phyloP scores from a whole-genome alignment of 2,329 filamentous ascomycete genomes.

The Aspergillaceae sp. region DNA sequence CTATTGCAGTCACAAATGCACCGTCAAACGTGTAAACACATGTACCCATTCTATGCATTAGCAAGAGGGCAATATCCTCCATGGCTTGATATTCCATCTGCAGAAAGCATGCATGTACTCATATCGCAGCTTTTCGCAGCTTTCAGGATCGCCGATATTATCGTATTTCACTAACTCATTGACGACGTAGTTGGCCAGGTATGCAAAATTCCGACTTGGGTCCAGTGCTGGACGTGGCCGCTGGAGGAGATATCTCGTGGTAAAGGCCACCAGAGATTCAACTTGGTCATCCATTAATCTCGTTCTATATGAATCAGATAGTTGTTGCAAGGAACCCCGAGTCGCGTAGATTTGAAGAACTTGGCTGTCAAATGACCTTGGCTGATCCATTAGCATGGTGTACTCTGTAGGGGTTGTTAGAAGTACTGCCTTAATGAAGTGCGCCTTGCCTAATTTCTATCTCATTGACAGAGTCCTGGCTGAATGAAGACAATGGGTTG shows the following conservation, averaged over 20 bases:
- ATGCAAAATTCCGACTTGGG: neutral
- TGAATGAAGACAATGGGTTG: too few species aligned
- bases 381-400: neutral
- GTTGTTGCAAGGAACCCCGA: neutral
- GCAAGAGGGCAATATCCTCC: constrained; percentile 2
- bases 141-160: neutral
- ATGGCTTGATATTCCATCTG: neutral
- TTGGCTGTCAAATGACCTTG: neutral
- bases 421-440: too few species aligned
- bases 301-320: neutral
- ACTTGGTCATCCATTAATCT: neutral
- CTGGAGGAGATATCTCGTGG: neutral
- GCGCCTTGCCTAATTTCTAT: too few species aligned
- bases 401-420: neutral
- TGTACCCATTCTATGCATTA: neutral
- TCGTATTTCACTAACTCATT: neutral
- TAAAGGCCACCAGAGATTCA: neutral
- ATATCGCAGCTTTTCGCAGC: neutral
- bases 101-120: constrained; percentile 1
- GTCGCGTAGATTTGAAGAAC: neutral
- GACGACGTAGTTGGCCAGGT: neutral
- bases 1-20: neutral
- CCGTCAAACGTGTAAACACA: neutral
- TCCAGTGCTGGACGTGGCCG: neutral
- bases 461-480: too few species aligned